These are phyloP conservation scores for Pythium brachiatum DNA, from an alignment of 352 stramenopile species.

Conservation along the genomic window DNA sequence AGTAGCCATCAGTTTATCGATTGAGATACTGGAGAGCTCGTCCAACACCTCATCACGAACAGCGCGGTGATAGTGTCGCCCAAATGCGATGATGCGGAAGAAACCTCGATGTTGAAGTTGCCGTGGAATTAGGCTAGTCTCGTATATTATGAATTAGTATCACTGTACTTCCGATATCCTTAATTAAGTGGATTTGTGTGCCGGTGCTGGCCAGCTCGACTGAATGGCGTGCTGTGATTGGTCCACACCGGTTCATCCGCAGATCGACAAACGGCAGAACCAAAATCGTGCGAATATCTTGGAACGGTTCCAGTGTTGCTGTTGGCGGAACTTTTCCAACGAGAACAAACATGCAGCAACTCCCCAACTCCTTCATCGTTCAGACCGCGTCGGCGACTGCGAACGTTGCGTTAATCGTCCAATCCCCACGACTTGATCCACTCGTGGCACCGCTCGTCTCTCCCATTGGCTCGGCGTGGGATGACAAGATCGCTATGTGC, in stretches of 20 bases:
- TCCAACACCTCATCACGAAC: too few species aligned
- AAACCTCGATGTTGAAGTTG: conserved; percentile 9
- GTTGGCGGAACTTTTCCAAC: background rate
- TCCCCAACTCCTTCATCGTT: too few species aligned
- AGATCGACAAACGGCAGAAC: background rate
- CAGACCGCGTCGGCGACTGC: background rate
- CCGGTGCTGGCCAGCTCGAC: conserved; percentile 21
- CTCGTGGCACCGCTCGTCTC: background rate
- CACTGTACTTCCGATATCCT: background rate
- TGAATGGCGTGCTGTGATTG: conserved; percentile 13
- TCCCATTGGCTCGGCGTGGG: background rate
- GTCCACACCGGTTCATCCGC: background rate
- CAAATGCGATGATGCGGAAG: too few species aligned
- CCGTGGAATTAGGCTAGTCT: background rate
- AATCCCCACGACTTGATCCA: background rate
- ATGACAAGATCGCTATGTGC: background rate
- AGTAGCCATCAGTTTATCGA: too few species aligned
- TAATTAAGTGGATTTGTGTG: conserved; percentile 8
- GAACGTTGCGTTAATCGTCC: background rate
- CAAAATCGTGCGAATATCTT: background rate
- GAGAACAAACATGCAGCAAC: background rate
- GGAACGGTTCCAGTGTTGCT: background rate
- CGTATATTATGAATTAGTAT: background rate
- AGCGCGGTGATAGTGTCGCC: too few species aligned
- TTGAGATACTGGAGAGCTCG: too few species aligned